These are phyloP conservation scores for Bipolaris bicolor DNA, from an alignment of 2,329 filamentous ascomycete genomes.

Conservation along the genomic window DNA sequence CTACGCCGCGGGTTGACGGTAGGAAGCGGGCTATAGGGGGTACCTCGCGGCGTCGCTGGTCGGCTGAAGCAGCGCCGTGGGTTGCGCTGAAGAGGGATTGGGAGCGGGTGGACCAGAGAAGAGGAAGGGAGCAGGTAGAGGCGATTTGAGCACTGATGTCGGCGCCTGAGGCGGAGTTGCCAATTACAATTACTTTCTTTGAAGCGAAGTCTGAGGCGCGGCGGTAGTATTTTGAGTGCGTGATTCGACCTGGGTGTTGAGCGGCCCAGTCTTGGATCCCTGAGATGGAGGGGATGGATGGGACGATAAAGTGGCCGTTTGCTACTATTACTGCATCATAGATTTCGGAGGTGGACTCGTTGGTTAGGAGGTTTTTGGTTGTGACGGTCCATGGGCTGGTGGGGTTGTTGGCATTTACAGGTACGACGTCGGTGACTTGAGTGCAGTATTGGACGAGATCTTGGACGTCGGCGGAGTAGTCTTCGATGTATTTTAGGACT, in stretches of 20 bases:
- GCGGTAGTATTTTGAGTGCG: conserved; percentile 78
- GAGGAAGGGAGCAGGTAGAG: conserved; percentile 64
- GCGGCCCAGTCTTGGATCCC: conserved; percentile 51
- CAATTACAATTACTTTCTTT: conserved; percentile 81
- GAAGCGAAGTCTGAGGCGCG: conserved; percentile 65
- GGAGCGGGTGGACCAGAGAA: conserved; percentile 57
- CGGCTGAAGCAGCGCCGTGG: conserved; percentile 22
- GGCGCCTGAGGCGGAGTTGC: conserved; percentile 81
- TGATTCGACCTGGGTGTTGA: conserved; percentile 48
- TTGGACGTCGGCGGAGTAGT: conserved; percentile 72
- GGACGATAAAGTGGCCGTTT: conserved; percentile 57
- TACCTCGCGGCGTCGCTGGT: conserved; percentile 60
- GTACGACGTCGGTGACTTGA: conserved; percentile 67
- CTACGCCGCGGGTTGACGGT: conserved; percentile 65
- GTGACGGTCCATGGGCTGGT: conserved; percentile 64
- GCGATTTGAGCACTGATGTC: conserved; percentile 83
- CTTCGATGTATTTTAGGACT: conserved; percentile 75
- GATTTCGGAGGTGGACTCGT: conserved; percentile 46
- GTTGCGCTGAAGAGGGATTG: conserved; percentile 22
- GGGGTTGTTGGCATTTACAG: conserved; percentile 29
- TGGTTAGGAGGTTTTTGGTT: conserved; percentile 58
- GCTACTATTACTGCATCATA: conserved; percentile 62
- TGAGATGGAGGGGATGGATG: conserved; percentile 52
- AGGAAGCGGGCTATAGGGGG: conserved; percentile 62
- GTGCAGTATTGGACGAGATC: conserved; percentile 72